phyloP scores from a whole-genome alignment of 2,329 filamentous ascomycete species.

The Escovopsis sp. region DNA sequence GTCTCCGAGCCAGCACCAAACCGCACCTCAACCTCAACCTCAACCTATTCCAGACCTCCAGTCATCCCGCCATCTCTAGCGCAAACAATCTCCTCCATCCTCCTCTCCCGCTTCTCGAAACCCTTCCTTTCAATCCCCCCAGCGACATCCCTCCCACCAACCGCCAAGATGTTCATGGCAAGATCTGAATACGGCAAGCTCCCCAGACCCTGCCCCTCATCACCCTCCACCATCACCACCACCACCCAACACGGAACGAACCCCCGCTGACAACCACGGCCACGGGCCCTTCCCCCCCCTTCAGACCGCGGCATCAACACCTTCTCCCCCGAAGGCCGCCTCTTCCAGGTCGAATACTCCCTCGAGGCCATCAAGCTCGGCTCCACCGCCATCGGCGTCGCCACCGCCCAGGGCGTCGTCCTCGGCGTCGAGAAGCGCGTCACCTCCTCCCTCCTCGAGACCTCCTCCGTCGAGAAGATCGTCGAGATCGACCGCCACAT shows the following conservation, averaged over 20 bases:
- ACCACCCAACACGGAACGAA: conserved; percentile 5
- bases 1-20: too few species aligned
- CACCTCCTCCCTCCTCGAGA: conserved; percentile 92
- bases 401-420: conserved; percentile 87
- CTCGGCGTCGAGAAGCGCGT: conserved; percentile 98
- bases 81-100: not conserved
- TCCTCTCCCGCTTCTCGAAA: not conserved
- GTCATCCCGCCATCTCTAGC: not conserved
- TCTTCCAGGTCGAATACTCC: conserved; percentile 99
- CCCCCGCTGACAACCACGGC: not conserved
- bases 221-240: conserved; percentile 3
- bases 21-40: conserved; percentile 8
- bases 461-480: conserved; percentile 97
- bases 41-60: conserved; percentile 6
- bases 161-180: conserved; percentile 92
- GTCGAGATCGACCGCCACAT: conserved; percentile 99
- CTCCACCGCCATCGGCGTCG: conserved; percentile 94
- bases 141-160: conserved; percentile 11
- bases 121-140: not conserved
- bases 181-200: conserved; percentile 84
- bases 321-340: conserved; percentile 97
- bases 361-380: conserved; percentile 99
- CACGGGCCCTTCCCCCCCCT: not conserved
- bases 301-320: conserved; percentile 99
- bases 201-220: conserved; percentile 8